Evolutionary conservation across 1,284 basidiomycete species (phyloP), one percentile per base, ranked within the genome.

Genomic region (Cryptococcus depauperatus): DNA sequence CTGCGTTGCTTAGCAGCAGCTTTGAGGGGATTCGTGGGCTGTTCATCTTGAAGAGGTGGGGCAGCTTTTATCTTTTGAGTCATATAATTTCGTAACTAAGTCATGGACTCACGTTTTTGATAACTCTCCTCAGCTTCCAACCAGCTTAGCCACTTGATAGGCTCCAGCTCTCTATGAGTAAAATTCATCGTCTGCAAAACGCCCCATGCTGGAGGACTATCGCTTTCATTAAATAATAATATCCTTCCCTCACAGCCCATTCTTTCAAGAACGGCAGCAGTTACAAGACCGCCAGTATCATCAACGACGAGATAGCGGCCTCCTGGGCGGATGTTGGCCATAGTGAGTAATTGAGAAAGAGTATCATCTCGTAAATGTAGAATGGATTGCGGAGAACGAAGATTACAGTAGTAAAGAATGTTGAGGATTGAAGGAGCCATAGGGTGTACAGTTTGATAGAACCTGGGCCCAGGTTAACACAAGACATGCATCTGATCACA

Each of bases 131-230:
- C 82, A 7, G 82, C 81, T n/a, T 85, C 85, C 28, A 86, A 84
- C 92, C 92, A 97, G 63, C 93, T 92, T 23, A 96, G 71, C 8
- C 81, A 82, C 10, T 78, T 76, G 46, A 90, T 71, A 29, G 82
- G 75, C 9, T 74, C 73, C 26, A 81, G 61, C 21, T 76, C 69
- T 44, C 81, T 75, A 48, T 80, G 74, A 22, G 80, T 75, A 59
- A 92, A 88, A 67, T 96, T 96, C 85, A 95, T 89, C 44, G 83
- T 76, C 2, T 77, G 75, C 62, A 93, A 70, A 18, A 92, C 78
- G 30, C 89, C 88, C 66, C 91, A 90, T 29, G 89, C 83, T 9
- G 95, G 93, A 5, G 93, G 91, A 3, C 85, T 89, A 61, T 97
- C 93, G 27, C 83, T 80, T 55, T 95, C 89, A 59, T 84, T 89